phyloP scores from a whole-genome alignment of 2,329 filamentous ascomycete genomes.

The Fusarium sororula region DNA sequence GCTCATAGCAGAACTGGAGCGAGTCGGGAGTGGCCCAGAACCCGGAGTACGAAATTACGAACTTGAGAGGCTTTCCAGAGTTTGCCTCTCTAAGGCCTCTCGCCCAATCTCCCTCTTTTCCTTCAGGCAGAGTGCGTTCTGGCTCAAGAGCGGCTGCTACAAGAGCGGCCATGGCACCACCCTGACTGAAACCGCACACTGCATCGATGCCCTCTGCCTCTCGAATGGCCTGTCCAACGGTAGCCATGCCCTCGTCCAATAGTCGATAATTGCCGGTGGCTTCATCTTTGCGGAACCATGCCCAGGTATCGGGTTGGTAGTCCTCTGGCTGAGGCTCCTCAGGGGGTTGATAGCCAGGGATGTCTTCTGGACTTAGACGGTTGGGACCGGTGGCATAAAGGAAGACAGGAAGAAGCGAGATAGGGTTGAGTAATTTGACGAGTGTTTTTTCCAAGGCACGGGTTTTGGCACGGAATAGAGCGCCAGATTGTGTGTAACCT shows the following conservation, averaged over 20 bases:
- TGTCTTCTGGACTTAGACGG: slow-evolving; percentile 69
- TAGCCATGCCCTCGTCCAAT: slow-evolving; percentile 72
- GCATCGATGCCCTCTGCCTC: slow-evolving; percentile 77
- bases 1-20: slow-evolving; percentile 74
- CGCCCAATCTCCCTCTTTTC: slow-evolving; percentile 53
- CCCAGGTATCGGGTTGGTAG: slow-evolving; percentile 74
- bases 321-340: slow-evolving; percentile 55
- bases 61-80: slow-evolving; percentile 63
- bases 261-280: slow-evolving; percentile 70
- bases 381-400: slow-evolving; percentile 76
- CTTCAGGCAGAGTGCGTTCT: slow-evolving; percentile 41
- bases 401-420: slow-evolving; percentile 63
- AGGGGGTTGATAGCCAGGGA: slow-evolving; percentile 71
- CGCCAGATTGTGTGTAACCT: slow-evolving; percentile 91
- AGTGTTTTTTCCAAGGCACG: slow-evolving; percentile 86
- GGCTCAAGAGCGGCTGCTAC: slow-evolving; percentile 76
- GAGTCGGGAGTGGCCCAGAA: slow-evolving; percentile 72
- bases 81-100: slow-evolving; percentile 60
- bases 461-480: slow-evolving; percentile 87
- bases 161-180: slow-evolving; percentile 76
- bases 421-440: slow-evolving; percentile 73
- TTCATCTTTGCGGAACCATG: slow-evolving; percentile 82
- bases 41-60: slow-evolving; percentile 80
- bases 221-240: slow-evolving; percentile 69
- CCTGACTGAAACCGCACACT: slow-evolving; percentile 85